Conservation (phyloP, 192 early-diverging fungal species). For the Linnemannia exigua region DNA sequence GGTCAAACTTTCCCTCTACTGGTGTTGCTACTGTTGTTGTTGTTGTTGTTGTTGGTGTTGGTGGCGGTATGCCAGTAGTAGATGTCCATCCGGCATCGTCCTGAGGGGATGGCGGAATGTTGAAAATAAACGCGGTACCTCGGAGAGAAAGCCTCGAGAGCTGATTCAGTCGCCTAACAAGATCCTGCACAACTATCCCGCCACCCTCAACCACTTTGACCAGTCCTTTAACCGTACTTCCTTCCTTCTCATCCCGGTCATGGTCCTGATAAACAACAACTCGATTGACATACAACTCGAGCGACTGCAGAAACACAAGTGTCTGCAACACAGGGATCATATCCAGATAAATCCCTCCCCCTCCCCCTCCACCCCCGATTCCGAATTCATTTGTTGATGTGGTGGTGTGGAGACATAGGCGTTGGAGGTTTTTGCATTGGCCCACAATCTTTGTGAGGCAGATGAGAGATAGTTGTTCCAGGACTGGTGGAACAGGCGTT, state of each 20-base stretch:
- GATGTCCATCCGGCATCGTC: neutral
- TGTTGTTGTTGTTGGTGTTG: conserved; percentile 4
- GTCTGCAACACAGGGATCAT: conserved; percentile 13
- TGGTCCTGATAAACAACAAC: neutral
- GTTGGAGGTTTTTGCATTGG: conserved; percentile 26
- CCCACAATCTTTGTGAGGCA: conserved; percentile 27
- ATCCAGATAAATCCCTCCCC: conserved; percentile 9
- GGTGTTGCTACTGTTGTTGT: neutral
- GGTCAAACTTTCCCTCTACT: neutral
- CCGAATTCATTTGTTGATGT: neutral
- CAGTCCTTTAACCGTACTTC: neutral
- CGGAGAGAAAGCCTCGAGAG: conserved; percentile 11
- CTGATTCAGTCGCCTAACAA: conserved; percentile 8
- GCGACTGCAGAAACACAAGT: neutral
- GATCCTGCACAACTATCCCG: conserved; percentile 5
- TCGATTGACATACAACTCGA: conserved; percentile 18
- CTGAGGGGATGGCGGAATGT: neutral
- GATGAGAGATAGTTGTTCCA: conserved; percentile 7
- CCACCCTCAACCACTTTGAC: neutral
- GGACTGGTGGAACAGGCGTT: neutral
- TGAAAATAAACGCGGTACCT: conserved; percentile 18
- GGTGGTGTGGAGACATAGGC: neutral
- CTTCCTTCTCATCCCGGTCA: neutral
- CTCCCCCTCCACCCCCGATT: neutral
- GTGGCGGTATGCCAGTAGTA: neutral